phyloP scores from a whole-genome alignment of 2,329 filamentous ascomycete species.

The Apiospora sp. region DNA sequence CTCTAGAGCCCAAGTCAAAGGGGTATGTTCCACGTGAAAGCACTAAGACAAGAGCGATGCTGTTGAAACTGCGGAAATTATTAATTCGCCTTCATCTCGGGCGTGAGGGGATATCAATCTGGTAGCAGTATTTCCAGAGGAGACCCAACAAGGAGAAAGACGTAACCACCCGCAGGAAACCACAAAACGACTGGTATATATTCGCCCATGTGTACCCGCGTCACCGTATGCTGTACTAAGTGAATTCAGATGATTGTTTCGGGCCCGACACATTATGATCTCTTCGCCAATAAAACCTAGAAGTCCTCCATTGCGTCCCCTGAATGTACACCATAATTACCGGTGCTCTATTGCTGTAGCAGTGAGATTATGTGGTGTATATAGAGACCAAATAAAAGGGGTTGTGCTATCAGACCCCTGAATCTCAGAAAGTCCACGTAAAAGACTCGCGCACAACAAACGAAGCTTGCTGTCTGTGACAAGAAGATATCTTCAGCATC shows the following conservation, averaged over 20 bases:
- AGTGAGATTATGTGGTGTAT: not conserved
- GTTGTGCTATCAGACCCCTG: not conserved
- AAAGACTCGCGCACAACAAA: conserved; percentile 72
- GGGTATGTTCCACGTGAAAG: not conserved
- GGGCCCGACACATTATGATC: not conserved
- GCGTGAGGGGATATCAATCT: not conserved
- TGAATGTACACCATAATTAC: not conserved
- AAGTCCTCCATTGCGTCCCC: not conserved
- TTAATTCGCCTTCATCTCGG: not conserved
- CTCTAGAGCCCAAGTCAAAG: not conserved
- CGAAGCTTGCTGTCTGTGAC: conserved; percentile 51
- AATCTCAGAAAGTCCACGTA: conserved; percentile 66
- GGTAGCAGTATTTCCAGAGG: not conserved
- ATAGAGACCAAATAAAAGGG: not conserved
- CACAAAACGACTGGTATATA: not conserved
- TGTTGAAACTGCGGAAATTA: not conserved
- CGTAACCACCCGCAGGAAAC: not conserved
- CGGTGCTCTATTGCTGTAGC: not conserved
- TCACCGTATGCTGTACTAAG: not conserved
- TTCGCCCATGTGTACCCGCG: not conserved
- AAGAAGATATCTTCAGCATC: conserved; percentile 31
- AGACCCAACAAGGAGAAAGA: not conserved
- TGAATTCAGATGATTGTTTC: too few relatives aligned
- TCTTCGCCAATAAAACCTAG: not conserved
- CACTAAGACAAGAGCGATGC: not conserved